Evolutionary conservation across 2,329 filamentous ascomycete species (phyloP), one percentile per base, ranked within the genome.

Genomic region (Passalora sequoiae): DNA sequence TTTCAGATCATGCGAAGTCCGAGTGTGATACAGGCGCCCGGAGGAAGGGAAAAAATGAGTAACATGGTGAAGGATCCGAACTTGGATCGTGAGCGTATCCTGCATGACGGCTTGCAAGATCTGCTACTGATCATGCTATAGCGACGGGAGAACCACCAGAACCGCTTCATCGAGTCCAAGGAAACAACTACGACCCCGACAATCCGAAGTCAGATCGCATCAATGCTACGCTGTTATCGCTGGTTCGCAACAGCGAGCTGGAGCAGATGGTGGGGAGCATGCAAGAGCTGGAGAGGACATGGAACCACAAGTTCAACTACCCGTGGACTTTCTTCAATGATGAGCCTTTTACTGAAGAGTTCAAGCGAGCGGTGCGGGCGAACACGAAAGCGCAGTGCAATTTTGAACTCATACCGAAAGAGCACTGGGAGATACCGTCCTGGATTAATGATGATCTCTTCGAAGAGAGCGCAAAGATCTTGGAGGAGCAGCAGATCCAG

Each of bases 321-420:
- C 92, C 92, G 0, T 98, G 92, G 88, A 96, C 89, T 6, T 98
- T 98, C 66, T 94, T 98, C 76, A 98, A 98, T 69, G 91, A 98
- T 61, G 83, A 86, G 40, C 86, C 87, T 12, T 98, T 98, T 62
- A 83, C 84, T 2, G 85, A 92, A 12, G 89, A 97, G 59, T 98
- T 98, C 73, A 97, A 94, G 70, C 73, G 72, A 59, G 80, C 77
- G 66, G 97, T 89, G 1, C 74, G 77, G 50, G 87, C 82, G 20
- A 82, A 78, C 38, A 97, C 91, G 13, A 95, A 94, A 55, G 92
- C 91, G 35, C 82, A 94, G 65, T 86, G 85, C 60, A 77, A 76
- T 66, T 96, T 92, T 64, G 86, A 96, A 62, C 62, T 87, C 24
- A 91, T 98, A 32, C 92, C 92, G n/a, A 80, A 84, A 57, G 89